Conservation (phyloP, 106 monocot species). For the Dendrobium chrysotoxum region DNA sequence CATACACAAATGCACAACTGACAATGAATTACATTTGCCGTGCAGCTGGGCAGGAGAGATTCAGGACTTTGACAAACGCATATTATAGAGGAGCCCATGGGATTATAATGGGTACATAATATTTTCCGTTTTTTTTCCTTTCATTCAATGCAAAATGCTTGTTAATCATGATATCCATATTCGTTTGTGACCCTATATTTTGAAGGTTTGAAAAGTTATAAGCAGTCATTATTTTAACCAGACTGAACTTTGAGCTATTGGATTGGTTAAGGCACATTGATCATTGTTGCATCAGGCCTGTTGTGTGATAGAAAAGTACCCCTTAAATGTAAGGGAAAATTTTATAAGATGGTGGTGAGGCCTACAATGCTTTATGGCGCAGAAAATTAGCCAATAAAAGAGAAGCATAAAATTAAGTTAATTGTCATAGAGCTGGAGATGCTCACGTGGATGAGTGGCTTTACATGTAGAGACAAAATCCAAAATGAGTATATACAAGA, state of each 20-base stretch:
- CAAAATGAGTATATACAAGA: too few species aligned
- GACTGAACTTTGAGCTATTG: not conserved
- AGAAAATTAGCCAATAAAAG: too few species aligned
- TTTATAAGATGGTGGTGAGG: too few species aligned
- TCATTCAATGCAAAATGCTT: not conserved
- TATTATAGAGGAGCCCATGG: conserved; percentile 76
- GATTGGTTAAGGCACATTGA: not conserved
- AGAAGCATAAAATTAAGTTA: too few species aligned
- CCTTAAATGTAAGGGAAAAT: too few species aligned
- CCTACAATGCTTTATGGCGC: too few species aligned
- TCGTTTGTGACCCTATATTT: not conserved
- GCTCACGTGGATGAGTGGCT: too few species aligned
- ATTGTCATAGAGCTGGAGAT: too few species aligned
- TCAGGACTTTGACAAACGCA: conserved; percentile 62
- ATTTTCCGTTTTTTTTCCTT: not conserved
- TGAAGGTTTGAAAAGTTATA: not conserved
- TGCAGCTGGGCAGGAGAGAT: conserved; percentile 64
- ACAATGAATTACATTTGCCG: not conserved
- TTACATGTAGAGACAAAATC: too few species aligned
- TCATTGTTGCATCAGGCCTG: not conserved
- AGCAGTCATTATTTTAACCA: not conserved
- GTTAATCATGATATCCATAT: not conserved
- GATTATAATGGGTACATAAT: conserved; percentile 53
- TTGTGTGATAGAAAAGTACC: too few species aligned
- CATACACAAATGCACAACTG: not conserved